Evolutionary conservation across 306 rosid genomes (phyloP), one percentile per base, ranked within the genome.

Genomic region (Ochetophila trinervis): DNA sequence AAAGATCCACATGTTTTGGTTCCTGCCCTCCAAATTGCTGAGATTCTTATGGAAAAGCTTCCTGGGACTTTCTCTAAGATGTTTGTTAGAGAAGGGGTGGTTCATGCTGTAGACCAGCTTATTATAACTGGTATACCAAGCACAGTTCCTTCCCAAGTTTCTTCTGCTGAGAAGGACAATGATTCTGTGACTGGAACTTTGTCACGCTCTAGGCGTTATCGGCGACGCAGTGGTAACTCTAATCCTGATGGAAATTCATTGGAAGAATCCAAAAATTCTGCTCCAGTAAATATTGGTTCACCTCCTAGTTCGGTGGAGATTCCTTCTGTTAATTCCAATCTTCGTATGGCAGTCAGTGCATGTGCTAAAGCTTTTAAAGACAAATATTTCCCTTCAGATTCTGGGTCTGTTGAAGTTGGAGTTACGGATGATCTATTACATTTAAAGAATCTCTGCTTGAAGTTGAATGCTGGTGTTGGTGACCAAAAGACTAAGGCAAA

Each of bases 41-140:
- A 90, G 68, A 84, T 94, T 81, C 97, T 94, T 59, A 94, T 94
- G 99, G 96, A 86, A 78, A 94, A 90, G 82, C 97, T 94, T 76
- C 96, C 87, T 22, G 89, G 58, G 69, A 90, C 85, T 44, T 90
- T 94, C 75, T 83, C 92, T 51, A 94, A 88, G 87, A 85, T 94
- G 83, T 94, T 94, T 59, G 78, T 94, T 14, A 82, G 99, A 81
- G 99, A 90, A 77, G 99, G 99, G 32, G 97, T 94, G 20, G 95
- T 94, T 71, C 97, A 94, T 86, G 97, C 97, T 0, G 95, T 94
- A 63, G 99, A 90, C 73, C 99, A 90, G 69, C 97, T 94, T 69
- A 82, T 90, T 66, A 67, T 94, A 78, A 75, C 89, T 24, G 79
- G 86, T 67, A 86, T 70, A 68, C 77, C 90, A 21, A 70, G 79